These are phyloP conservation scores for Nissolia schottii DNA, from an alignment of 306 rosid genomes.

Conservation along the genomic window DNA sequence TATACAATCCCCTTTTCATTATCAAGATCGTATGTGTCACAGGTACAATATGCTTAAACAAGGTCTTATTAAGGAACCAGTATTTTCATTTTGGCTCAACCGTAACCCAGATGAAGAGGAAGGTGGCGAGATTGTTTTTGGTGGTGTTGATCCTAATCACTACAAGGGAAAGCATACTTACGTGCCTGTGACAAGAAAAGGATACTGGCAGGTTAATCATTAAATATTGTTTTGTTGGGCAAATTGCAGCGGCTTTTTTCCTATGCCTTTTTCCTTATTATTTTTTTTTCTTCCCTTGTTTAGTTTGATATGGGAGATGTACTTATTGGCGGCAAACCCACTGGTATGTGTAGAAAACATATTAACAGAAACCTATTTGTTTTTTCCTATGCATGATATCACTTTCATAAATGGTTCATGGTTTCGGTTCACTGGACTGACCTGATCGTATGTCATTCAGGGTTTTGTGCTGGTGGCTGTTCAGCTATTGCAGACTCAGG, in stretches of 20 bases:
- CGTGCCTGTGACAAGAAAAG: slow-evolving; percentile 78
- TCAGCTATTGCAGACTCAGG: slow-evolving; percentile 94
- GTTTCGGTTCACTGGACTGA: slow-evolving; percentile 14
- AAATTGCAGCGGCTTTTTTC: background rate
- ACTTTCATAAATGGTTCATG: background rate
- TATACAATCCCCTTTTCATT: background rate
- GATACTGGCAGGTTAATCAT: slow-evolving; percentile 90
- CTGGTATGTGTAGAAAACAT: slow-evolving; percentile 49
- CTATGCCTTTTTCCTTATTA: background rate
- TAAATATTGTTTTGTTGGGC: background rate
- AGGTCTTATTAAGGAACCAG: slow-evolving; percentile 69
- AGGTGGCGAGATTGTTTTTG: slow-evolving; percentile 97
- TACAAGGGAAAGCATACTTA: slow-evolving; percentile 75
- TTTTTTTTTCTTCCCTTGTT: background rate
- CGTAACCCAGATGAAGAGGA: slow-evolving; percentile 64
- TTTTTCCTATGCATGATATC: background rate
- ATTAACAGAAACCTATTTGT: background rate
- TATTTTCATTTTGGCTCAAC: slow-evolving; percentile 95
- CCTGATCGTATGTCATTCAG: slow-evolving; percentile 40
- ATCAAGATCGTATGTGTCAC: slow-evolving; percentile 18
- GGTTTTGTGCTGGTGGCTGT: slow-evolving; percentile 67
- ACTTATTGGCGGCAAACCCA: slow-evolving; percentile 57
- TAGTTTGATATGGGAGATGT: slow-evolving; percentile 91
- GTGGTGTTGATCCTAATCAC: slow-evolving; percentile 89
- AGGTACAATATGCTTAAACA: slow-evolving; percentile 91